These are phyloP conservation scores for Erythrophleum fordii DNA, from an alignment of 306 rosid species.

Conservation along the genomic window DNA sequence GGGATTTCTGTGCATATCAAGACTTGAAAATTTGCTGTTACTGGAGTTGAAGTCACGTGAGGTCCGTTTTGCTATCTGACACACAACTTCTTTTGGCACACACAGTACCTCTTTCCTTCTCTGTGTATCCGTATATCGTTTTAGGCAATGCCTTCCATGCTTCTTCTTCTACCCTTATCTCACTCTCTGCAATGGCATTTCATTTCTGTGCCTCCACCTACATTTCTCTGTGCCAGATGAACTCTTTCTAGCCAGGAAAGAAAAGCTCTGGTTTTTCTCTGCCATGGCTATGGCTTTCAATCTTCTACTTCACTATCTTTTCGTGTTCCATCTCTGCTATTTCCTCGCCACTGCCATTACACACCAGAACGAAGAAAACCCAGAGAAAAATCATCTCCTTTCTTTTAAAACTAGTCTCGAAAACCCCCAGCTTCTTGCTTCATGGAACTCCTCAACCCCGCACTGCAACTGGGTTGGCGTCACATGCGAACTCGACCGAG, in stretches of 20 bases:
- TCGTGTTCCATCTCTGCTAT: conserved; percentile 27
- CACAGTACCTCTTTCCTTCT: background rate
- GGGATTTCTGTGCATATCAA: conserved; percentile 21
- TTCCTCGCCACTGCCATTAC: conserved; percentile 31
- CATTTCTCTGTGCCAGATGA: background rate
- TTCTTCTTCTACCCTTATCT: conserved; percentile 22
- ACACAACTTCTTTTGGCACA: conserved; percentile 43
- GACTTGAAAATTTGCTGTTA: conserved; percentile 43
- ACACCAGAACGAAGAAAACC: conserved; percentile 34
- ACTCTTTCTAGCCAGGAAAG: background rate
- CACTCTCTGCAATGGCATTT: conserved; percentile 31
- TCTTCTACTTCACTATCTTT: conserved; percentile 33
- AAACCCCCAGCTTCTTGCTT: conserved; percentile 50
- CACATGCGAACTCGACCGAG: conserved; percentile 72
- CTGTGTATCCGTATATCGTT: conserved; percentile 1
- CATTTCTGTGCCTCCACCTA: conserved; percentile 8
- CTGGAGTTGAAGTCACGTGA: conserved; percentile 67
- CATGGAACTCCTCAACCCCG: conserved; percentile 60
- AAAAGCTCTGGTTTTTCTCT: background rate
- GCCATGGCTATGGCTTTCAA: conserved; percentile 42
- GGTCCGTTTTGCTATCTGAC: conserved; percentile 67
- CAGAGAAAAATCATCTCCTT: conserved; percentile 57
- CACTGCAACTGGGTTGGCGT: conserved; percentile 87
- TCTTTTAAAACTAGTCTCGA: conserved; percentile 67
- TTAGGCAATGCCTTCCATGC: conserved; percentile 39